These are phyloP conservation scores for Lophium mytilinum DNA, from an alignment of 495 filamentous ascomycete genomes.

Conservation along the genomic window DNA sequence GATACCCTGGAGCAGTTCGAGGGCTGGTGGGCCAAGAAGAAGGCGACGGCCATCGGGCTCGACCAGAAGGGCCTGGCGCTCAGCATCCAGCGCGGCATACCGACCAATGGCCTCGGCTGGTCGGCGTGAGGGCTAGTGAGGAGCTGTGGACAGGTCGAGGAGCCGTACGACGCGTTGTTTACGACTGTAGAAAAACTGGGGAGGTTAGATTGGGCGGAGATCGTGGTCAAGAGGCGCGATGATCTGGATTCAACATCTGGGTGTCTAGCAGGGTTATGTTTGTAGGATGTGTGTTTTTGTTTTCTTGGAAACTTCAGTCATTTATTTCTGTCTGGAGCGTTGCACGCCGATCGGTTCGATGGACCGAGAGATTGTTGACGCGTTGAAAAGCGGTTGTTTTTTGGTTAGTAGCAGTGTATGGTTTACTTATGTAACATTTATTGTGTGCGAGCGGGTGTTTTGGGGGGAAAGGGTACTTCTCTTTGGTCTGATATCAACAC, in stretches of 20 bases:
- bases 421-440: too few species aligned
- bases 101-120: constrained; percentile 16
- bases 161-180: background rate
- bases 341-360: too few species aligned
- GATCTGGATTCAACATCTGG: too few species aligned
- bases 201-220: background rate
- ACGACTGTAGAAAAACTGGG: background rate
- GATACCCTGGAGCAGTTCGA: constrained; percentile 11
- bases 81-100: constrained; percentile 3
- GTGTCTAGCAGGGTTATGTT: too few species aligned
- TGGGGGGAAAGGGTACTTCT: background rate
- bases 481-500: background rate
- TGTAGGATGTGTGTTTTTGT: too few species aligned
- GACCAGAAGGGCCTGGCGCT: constrained; percentile 7
- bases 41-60: constrained; percentile 1
- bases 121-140: constrained; percentile 21
- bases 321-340: too few species aligned
- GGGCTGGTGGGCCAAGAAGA: constrained; percentile 17
- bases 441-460: too few species aligned
- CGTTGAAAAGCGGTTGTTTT: too few species aligned
- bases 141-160: background rate
- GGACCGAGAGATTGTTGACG: too few species aligned
- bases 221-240: background rate
- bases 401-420: too few species aligned
- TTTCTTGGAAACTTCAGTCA: too few species aligned